Evolutionary conservation across 179 eudicot genomes (phyloP).

Genomic region (Kewa caespitosa): DNA sequence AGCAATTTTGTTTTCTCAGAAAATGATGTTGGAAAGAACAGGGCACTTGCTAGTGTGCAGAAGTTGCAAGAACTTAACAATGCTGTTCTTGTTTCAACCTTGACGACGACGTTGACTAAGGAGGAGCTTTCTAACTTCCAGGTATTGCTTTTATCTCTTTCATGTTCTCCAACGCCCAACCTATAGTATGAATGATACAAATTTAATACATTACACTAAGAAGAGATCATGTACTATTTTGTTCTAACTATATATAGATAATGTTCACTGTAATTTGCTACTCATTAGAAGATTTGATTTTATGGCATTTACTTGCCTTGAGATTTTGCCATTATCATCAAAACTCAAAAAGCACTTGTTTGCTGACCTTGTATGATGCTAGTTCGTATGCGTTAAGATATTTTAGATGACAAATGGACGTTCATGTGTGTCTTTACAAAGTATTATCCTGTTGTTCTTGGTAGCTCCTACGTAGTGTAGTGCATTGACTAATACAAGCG

Average conservation of each 20-base stretch:
- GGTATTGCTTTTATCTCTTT: conserved; percentile 37
- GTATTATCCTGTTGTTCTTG: background rate
- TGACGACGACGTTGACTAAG: conserved; percentile 53
- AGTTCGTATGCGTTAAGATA: background rate
- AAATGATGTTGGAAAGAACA: conserved; percentile 81
- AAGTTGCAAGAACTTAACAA: conserved; percentile 89
- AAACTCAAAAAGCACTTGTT: background rate
- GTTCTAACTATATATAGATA: background rate
- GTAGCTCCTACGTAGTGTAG: background rate
- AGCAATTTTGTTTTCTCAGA: conserved; percentile 81
- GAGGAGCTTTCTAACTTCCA: conserved; percentile 81
- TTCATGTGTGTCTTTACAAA: background rate
- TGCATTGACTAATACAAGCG: background rate
- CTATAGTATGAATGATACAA: background rate
- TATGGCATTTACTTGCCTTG: background rate
- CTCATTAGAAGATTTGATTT: too few relatives aligned
- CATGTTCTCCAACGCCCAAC: background rate
- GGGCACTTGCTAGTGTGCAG: conserved; percentile 78
- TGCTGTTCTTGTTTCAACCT: conserved; percentile 70
- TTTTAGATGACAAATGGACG: background rate
- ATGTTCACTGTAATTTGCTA: background rate
- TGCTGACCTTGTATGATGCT: background rate
- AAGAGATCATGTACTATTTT: background rate
- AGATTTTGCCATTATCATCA: background rate
- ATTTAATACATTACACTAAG: background rate